These are phyloP conservation scores for Strigomonas culicis DNA, from an alignment of 208 protist species.

Conservation along the genomic window DNA sequence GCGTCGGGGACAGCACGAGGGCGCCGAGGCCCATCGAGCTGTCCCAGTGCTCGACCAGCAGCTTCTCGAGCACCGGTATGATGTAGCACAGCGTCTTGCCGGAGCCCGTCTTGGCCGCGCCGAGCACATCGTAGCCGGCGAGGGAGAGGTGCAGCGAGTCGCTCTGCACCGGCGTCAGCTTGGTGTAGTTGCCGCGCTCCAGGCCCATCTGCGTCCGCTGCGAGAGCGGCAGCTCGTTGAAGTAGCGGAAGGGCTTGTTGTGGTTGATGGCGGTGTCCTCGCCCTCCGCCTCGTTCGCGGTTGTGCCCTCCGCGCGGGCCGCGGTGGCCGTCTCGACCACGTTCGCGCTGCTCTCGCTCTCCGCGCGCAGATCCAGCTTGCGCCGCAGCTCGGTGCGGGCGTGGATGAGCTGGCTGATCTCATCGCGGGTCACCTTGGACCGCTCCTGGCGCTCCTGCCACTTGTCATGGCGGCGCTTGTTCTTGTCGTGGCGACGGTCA, in stretches of 20 bases:
- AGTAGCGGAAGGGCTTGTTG: constrained; percentile 30
- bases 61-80: constrained; percentile 94
- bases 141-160: constrained; percentile 94
- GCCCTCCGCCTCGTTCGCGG: neutral
- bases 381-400: constrained; percentile 40
- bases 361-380: constrained; percentile 35
- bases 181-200: constrained; percentile 87
- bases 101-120: constrained; percentile 97
- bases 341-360: constrained; percentile 43
- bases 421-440: constrained; percentile 58
- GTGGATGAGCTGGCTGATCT: constrained; percentile 52
- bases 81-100: constrained; percentile 99
- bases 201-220: constrained; percentile 90
- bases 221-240: constrained; percentile 89
- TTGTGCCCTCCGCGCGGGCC: neutral
- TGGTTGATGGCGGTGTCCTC: constrained; percentile 4
- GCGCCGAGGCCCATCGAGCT: constrained; percentile 94
- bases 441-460: constrained; percentile 85
- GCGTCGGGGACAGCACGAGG: constrained; percentile 97
- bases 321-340: constrained; percentile 3
- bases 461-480: constrained; percentile 44
- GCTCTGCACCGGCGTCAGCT: constrained; percentile 96
- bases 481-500: constrained; percentile 42
- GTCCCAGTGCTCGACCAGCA: constrained; percentile 91
- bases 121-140: constrained; percentile 97